Evolutionary conservation across 306 rosid species (phyloP).

Genomic region (Inga oerstediana): DNA sequence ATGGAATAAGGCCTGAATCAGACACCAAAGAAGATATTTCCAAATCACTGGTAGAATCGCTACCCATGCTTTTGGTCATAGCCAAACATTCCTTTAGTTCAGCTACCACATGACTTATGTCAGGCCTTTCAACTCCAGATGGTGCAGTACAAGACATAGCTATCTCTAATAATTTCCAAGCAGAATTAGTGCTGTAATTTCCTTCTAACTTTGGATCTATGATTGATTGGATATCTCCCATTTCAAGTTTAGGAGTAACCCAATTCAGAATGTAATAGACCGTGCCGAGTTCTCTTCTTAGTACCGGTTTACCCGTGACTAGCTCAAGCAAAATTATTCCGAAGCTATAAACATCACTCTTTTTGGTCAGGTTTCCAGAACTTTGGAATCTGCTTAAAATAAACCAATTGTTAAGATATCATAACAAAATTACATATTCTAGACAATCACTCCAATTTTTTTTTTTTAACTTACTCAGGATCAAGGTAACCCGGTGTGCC

Average conservation of each 20-base stretch:
- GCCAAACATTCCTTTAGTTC: not conserved
- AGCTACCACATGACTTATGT: not conserved
- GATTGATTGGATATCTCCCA: too few relatives aligned
- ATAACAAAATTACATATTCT: not conserved
- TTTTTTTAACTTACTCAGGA: slow-evolving; percentile 45
- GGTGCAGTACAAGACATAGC: not conserved
- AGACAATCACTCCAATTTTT: not conserved
- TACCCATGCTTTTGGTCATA: not conserved
- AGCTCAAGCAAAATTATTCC: too few relatives aligned
- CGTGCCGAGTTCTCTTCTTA: too few relatives aligned
- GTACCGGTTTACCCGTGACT: too few relatives aligned
- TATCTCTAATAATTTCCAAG: not conserved
- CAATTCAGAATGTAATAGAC: too few relatives aligned
- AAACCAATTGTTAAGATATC: not conserved
- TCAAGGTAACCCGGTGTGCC: slow-evolving; percentile 51
- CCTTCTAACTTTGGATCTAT: not conserved
- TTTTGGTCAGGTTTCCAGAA: too few relatives aligned
- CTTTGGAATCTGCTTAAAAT: not conserved
- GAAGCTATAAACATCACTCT: too few relatives aligned
- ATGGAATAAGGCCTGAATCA: not conserved
- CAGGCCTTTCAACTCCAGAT: not conserved
- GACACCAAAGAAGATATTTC: not conserved
- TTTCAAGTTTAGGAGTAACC: too few relatives aligned
- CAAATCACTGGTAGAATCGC: not conserved
- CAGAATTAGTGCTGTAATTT: not conserved